These are phyloP conservation scores for Cytospora chrysosperma DNA, from an alignment of 2,329 filamentous ascomycete genomes.

Conservation along the genomic window DNA sequence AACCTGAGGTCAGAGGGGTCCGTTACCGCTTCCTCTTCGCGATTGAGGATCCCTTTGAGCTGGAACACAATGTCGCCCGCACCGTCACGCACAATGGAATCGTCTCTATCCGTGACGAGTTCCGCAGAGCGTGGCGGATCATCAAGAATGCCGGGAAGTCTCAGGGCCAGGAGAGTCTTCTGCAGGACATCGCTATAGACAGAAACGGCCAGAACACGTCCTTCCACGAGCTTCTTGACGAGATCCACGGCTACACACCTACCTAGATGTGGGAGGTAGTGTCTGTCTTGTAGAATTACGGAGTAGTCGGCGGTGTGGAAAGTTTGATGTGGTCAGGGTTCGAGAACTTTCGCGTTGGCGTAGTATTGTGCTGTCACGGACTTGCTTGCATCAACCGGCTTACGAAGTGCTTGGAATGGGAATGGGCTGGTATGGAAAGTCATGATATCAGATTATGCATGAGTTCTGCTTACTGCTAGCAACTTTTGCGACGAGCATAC, in stretches of 20 bases:
- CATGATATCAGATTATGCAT: not conserved
- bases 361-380: not conserved
- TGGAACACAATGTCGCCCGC: constrained; percentile 82
- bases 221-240: constrained; percentile 40
- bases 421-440: not conserved
- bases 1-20: constrained; percentile 60
- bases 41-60: constrained; percentile 89
- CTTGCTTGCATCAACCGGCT: not conserved
- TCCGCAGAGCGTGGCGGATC: constrained; percentile 75
- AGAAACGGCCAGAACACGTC: constrained; percentile 31
- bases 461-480: not conserved
- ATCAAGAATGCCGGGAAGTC: constrained; percentile 53
- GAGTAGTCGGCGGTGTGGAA: not conserved
- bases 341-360: not conserved
- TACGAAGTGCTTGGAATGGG: not conserved
- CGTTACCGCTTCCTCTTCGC: constrained; percentile 81
- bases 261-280: not conserved
- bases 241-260: constrained; percentile 37
- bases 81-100: constrained; percentile 84
- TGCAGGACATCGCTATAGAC: constrained; percentile 48
- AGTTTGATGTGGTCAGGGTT: not conserved
- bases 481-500: not conserved
- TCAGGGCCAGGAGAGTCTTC: constrained; percentile 46
- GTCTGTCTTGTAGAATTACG: too few relatives aligned
- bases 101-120: constrained; percentile 79